phyloP scores from a whole-genome alignment of 169 alveolate genomes.

The Eimeria sp. region DNA sequence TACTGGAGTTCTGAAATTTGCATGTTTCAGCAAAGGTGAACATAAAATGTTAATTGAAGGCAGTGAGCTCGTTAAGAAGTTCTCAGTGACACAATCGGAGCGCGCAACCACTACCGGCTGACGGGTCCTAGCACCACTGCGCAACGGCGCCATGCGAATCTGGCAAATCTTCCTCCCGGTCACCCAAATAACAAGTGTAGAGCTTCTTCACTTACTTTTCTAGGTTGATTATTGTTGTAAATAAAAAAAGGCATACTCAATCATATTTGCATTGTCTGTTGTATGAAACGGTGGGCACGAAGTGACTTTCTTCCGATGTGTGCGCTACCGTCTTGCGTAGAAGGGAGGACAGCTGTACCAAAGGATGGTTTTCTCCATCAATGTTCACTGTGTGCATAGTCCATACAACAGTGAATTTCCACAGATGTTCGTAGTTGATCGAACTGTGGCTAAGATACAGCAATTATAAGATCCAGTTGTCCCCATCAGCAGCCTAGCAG shows the following conservation, averaged over 20 bases:
- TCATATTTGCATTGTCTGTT: not conserved
- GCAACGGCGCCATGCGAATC: not conserved
- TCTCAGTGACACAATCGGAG: not conserved
- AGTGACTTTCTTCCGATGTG: not conserved
- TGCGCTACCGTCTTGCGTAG: not conserved
- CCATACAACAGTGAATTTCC: not conserved
- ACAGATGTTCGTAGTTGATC: not conserved
- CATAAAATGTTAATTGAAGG: not conserved
- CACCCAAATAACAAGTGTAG: not conserved
- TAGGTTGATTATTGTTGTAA: not conserved
- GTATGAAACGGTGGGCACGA: not conserved
- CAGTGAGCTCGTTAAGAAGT: not conserved
- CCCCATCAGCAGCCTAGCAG: too few relatives aligned
- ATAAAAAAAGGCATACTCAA: not conserved
- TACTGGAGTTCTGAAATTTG: not conserved
- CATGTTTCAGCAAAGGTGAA: not conserved
- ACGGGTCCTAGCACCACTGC: slow-evolving; percentile 24
- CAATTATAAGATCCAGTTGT: too few relatives aligned
- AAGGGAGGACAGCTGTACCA: not conserved
- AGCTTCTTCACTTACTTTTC: not conserved
- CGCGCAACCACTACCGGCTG: not conserved
- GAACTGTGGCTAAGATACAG: too few relatives aligned
- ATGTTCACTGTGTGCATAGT: not conserved
- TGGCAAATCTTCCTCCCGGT: not conserved
- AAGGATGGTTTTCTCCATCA: not conserved